phyloP scores from a whole-genome alignment of 495 filamentous ascomycete genomes.

The Niebla homalea region DNA sequence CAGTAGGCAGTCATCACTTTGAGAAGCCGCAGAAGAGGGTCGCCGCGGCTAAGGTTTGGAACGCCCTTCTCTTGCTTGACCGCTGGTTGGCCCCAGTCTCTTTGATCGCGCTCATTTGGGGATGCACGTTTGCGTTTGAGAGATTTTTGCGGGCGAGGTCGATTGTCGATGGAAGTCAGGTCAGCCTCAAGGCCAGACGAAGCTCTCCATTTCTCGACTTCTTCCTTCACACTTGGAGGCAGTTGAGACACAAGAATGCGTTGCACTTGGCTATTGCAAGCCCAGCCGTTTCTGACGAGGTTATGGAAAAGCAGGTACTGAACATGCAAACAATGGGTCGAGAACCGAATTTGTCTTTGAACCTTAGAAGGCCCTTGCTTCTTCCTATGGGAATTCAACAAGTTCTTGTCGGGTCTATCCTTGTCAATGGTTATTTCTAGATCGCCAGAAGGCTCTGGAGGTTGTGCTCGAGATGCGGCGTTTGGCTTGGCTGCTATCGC shows the following conservation, averaged over 20 bases:
- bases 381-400: slow-evolving; percentile 46
- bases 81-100: slow-evolving; percentile 64
- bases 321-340: slow-evolving; percentile 82
- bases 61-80: slow-evolving; percentile 53
- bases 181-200: slow-evolving; percentile 45
- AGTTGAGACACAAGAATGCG: slow-evolving; percentile 61
- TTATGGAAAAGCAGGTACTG: slow-evolving; percentile 83
- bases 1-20: slow-evolving; percentile 69
- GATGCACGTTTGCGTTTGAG: slow-evolving; percentile 2
- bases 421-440: slow-evolving; percentile 64
- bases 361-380: slow-evolving; percentile 82
- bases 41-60: slow-evolving; percentile 63
- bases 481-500: slow-evolving; percentile 35
- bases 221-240: slow-evolving; percentile 49
- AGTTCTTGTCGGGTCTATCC: slow-evolving; percentile 33
- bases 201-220: slow-evolving; percentile 60
- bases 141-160: background rate
- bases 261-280: slow-evolving; percentile 67
- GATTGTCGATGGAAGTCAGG: slow-evolving; percentile 16
- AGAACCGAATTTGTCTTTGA: slow-evolving; percentile 60
- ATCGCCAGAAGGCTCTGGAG: slow-evolving; percentile 33
- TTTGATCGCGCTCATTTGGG: slow-evolving; percentile 32
- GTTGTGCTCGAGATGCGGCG: slow-evolving; percentile 15
- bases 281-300: slow-evolving; percentile 71
- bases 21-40: slow-evolving; percentile 70